Evolutionary conservation across 2,329 filamentous ascomycete genomes (phyloP).

Genomic region (Cadophora malorum): DNA sequence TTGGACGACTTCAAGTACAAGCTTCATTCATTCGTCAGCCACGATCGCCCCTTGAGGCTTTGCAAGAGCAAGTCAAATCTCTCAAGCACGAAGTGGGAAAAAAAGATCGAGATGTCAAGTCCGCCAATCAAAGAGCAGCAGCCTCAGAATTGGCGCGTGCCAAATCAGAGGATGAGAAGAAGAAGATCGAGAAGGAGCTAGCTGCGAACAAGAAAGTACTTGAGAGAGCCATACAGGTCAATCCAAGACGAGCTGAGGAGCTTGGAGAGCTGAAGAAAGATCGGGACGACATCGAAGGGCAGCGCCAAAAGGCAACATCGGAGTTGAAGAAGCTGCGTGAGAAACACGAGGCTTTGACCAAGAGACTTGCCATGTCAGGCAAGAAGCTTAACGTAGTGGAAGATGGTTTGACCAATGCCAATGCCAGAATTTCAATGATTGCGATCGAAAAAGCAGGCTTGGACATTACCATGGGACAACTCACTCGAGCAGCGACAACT

Average conservation of each 20-base stretch:
- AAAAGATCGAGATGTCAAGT: constrained; percentile 19
- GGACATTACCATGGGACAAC: neutral
- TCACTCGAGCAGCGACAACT: neutral
- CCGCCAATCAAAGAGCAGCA: constrained; percentile 6
- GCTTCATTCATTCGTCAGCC: neutral
- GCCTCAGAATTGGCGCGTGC: neutral
- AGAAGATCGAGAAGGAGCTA: neutral
- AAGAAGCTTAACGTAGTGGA: neutral
- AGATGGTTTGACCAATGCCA: neutral
- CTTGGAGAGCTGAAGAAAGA: neutral
- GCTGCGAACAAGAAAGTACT: neutral
- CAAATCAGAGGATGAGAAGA: neutral
- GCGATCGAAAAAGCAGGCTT: neutral
- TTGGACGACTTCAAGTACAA: constrained; percentile 1
- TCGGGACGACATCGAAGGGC: neutral
- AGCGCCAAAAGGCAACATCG: neutral
- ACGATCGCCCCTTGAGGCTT: neutral
- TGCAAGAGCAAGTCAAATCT: constrained; percentile 10
- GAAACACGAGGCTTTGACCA: neutral
- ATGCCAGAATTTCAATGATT: neutral
- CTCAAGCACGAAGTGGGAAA: constrained; percentile 13
- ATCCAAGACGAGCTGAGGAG: neutral
- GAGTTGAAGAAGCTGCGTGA: neutral
- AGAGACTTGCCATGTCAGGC: neutral
- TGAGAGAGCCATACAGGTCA: too few relatives aligned